Evolutionary conservation across 129 eudicot genomes (phyloP), one percentile per base, ranked within the genome.

Genomic region (Lonicera japonica): DNA sequence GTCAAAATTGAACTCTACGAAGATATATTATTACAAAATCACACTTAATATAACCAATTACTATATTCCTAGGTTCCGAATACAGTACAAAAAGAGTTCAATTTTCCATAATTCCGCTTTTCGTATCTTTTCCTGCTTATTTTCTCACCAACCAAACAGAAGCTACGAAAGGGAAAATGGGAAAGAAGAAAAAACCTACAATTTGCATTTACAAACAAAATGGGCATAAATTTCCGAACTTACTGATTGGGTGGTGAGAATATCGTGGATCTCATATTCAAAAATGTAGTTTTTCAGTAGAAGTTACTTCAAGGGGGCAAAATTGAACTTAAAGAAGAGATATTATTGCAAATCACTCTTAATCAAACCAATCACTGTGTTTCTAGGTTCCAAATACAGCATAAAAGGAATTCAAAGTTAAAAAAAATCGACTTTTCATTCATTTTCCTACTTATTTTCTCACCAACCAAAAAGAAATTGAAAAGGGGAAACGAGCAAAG

Each of bases 131-230:
- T 54, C 24, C 56, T 63, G n/a, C n/a, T 23, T n/a, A 8, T 43
- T 69, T 63, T 25, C 55, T 39, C 57, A 52, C 65, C 56, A 48
- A 73, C 19, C 56, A 53, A 72, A 38, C n/a, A n/a, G n/a, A n/a
- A n/a, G n/a, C n/a, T n/a, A n/a, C n/a, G n/a, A n/a, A n/a, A n/a
- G n/a, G n/a, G n/a, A n/a, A n/a, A n/a, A n/a, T n/a, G n/a, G n/a
- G n/a, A n/a, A n/a, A n/a, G n/a, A n/a, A n/a, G n/a, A n/a, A n/a
- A n/a, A n/a, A n/a, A n/a, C n/a, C n/a, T n/a, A n/a, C n/a, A n/a
- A n/a, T n/a, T n/a, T n/a, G n/a, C n/a, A n/a, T n/a, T n/a, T n/a
- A n/a, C n/a, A n/a, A n/a, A n/a, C n/a, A n/a, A n/a, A n/a, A n/a
- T n/a, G n/a, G n/a, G n/a, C n/a, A n/a, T n/a, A n/a, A n/a, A n/a